Percentiles rank a stretch among this genome's conserved stretches.
Evolutionary conservation across 163 green algal genomes (phyloP).

Genomic region (Chloroidium sp.): DNA sequence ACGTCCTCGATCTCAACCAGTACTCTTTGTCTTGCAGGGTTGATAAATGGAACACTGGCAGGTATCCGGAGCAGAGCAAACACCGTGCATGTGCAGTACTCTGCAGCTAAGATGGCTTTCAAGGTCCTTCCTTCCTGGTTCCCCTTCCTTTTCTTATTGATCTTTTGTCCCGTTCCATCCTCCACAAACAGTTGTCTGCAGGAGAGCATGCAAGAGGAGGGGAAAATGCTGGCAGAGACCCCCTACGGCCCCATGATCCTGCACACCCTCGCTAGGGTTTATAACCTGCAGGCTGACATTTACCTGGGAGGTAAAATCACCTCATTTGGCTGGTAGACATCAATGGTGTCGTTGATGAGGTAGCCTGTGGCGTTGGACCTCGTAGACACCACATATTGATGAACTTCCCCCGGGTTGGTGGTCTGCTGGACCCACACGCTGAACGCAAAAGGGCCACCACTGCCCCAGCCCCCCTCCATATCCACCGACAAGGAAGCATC

Average conservation of each 20-base stretch:
- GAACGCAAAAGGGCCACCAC: constrained; percentile 38
- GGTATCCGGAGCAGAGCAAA: too few relatives aligned
- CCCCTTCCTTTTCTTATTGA: too few relatives aligned
- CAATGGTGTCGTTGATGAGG: constrained; percentile 5
- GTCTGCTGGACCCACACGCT: constrained; percentile 53
- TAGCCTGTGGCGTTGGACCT: constrained; percentile 1
- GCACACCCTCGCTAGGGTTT: constrained; percentile 66
- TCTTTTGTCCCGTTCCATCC: too few relatives aligned
- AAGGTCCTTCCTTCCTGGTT: too few relatives aligned
- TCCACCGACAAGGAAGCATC: too few relatives aligned
- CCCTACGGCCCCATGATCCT: constrained; percentile 79
- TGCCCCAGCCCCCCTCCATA: neutral
- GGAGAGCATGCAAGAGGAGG: constrained; percentile 52
- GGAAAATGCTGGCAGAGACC: constrained; percentile 47
- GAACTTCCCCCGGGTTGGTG: constrained; percentile 13
- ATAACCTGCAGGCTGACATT: constrained; percentile 38
- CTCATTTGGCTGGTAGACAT: constrained; percentile 25
- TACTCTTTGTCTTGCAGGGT: too few relatives aligned
- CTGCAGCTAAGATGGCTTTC: too few relatives aligned
- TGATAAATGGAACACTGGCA: too few relatives aligned
- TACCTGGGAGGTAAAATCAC: neutral
- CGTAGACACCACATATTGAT: constrained; percentile 37
- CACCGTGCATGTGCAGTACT: too few relatives aligned
- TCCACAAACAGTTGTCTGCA: too few relatives aligned
- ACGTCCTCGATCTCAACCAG: too few relatives aligned